Conservation (phyloP, 495 filamentous ascomycete species). For the Trichodelitschia bisporula region DNA sequence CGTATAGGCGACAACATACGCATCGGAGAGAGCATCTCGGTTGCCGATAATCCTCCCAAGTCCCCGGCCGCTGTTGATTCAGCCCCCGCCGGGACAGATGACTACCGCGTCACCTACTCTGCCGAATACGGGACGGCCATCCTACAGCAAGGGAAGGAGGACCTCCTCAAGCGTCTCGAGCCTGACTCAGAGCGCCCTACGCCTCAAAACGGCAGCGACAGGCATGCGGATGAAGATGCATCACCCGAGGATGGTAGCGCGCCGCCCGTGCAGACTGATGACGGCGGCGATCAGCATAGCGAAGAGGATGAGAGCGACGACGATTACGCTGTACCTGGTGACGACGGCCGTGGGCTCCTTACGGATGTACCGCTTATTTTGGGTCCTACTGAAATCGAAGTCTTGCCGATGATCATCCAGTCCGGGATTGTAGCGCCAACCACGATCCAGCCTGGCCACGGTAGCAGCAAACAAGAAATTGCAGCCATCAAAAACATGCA, state of each 20-base stretch:
- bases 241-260: not conserved
- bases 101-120: slow-evolving; percentile 15
- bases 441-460: slow-evolving; percentile 7
- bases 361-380: slow-evolving; percentile 88
- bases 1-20: no score
- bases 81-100: slow-evolving; percentile 11
- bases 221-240: not conserved
- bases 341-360: slow-evolving; percentile 46
- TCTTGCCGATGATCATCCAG: slow-evolving; percentile 83
- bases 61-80: no score
- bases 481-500: slow-evolving; percentile 55
- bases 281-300: slow-evolving; percentile 59
- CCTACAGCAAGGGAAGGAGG: slow-evolving; percentile 15
- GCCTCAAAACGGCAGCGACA: slow-evolving; percentile 3
- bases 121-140: slow-evolving; percentile 13
- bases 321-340: slow-evolving; percentile 56
- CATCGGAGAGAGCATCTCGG: no score
- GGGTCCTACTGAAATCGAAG: slow-evolving; percentile 80
- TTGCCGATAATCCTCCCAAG: no score
- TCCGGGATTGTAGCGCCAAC: slow-evolving; percentile 40
- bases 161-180: slow-evolving; percentile 17
- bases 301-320: slow-evolving; percentile 51
- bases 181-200: slow-evolving; percentile 8
- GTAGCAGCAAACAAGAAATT: slow-evolving; percentile 4
- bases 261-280: slow-evolving; percentile 5